These are phyloP conservation scores for Lepiota brunneoincarnata DNA, from an alignment of 768 basidiomycete genomes.

Conservation along the genomic window DNA sequence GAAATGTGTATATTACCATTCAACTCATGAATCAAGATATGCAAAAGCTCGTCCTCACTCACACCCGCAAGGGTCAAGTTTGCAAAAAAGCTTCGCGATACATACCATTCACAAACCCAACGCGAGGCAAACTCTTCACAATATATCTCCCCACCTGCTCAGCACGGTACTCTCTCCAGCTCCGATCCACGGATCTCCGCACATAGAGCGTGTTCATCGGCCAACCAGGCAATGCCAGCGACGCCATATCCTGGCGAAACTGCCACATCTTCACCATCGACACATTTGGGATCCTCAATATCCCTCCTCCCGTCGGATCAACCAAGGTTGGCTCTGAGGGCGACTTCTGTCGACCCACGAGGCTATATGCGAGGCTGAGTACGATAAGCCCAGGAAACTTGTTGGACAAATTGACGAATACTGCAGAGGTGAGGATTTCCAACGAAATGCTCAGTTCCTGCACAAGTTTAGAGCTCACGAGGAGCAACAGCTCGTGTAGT, in stretches of 20 bases:
- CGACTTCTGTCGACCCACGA: conserved; percentile 6
- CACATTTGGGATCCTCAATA: conserved; percentile 10
- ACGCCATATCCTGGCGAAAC: conserved; percentile 9
- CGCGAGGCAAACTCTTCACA: conserved; percentile 7
- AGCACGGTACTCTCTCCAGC: conserved; percentile 3
- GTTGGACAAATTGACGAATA: conserved; percentile 5
- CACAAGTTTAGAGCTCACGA: conserved; percentile 1
- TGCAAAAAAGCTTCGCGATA: conserved; percentile 2
- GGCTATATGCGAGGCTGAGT: conserved; percentile 1
- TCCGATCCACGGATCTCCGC: conserved; percentile 1
- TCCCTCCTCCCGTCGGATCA: conserved; percentile 7
- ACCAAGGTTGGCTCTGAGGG: conserved; percentile 1
- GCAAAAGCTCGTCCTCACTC: too few relatives aligned
- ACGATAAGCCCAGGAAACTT: conserved; percentile 1
- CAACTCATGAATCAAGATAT: too few relatives aligned
- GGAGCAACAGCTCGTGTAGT: conserved; percentile 8
- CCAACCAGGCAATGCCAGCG: neutral
- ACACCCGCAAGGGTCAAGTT: neutral
- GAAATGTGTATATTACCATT: too few relatives aligned
- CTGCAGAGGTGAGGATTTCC: conserved; percentile 9
- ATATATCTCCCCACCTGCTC: conserved; percentile 8
- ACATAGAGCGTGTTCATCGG: neutral
- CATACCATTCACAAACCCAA: conserved; percentile 10
- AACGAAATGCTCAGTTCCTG: conserved; percentile 4
- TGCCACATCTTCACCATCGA: conserved; percentile 8